A percentile compares a stretch with the other conserved stretches of the same genome.
Conservation (phyloP, 306 rosid species). For the Hippophae tibetana region DNA sequence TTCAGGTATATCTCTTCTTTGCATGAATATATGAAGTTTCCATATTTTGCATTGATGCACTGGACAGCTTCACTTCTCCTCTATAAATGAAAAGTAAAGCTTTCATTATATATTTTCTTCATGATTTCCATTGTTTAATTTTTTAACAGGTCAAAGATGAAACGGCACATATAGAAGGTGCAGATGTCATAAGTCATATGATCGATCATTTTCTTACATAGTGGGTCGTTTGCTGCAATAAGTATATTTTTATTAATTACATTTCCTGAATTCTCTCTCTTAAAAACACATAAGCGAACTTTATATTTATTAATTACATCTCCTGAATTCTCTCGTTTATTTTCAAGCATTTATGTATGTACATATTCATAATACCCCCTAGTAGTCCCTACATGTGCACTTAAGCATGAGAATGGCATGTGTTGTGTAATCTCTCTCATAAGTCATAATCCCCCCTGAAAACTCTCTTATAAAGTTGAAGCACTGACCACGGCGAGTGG, state of each 20-base stretch:
- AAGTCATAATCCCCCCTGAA: too few species aligned
- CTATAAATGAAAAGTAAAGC: too few species aligned
- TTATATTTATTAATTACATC: background rate
- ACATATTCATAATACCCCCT: too few species aligned
- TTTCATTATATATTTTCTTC: background rate
- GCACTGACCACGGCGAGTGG: too few species aligned
- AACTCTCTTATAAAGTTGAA: too few species aligned
- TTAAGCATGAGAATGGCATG: too few species aligned
- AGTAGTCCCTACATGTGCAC: too few species aligned
- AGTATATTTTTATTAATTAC: background rate
- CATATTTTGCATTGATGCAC: too few species aligned
- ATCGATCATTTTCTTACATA: slow-evolving; percentile 69
- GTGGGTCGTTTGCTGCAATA: slow-evolving; percentile 5
- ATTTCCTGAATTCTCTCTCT: slow-evolving; percentile 3
- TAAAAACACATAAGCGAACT: background rate
- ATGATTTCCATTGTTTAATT: slow-evolving; percentile 1
- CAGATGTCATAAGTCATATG: slow-evolving; percentile 83
- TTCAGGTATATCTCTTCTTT: slow-evolving; percentile 47
- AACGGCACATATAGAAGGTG: slow-evolving; percentile 71
- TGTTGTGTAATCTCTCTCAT: too few species aligned
- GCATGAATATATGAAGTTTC: background rate
- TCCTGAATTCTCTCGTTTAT: background rate
- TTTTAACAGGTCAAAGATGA: slow-evolving; percentile 68
- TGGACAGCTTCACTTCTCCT: too few species aligned
- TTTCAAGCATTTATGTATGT: too few species aligned